phyloP scores from a whole-genome alignment of 176 grass and related monocot genomes.

The Ensete glaucum region DNA sequence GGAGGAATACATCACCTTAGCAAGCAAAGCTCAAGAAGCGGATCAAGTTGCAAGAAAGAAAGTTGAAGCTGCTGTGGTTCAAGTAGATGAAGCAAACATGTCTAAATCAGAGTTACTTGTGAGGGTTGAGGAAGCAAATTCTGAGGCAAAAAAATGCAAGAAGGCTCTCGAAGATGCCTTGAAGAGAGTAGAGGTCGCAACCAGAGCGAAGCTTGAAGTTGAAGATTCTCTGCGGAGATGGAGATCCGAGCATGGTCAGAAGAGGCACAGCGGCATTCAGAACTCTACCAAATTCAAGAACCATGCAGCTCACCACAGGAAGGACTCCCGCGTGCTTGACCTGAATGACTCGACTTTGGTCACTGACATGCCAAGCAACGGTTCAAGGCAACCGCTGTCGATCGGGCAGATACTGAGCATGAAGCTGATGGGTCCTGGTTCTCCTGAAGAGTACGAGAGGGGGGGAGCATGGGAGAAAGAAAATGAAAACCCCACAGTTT shows the following conservation, averaged over 20 bases:
- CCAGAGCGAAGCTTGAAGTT: conserved; percentile 47
- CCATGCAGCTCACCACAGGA: conserved; percentile 19
- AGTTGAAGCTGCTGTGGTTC: conserved; percentile 42
- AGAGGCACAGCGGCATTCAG: conserved; percentile 16
- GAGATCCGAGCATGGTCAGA: conserved; percentile 46
- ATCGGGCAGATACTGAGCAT: conserved; percentile 93
- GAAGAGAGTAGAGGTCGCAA: conserved; percentile 58
- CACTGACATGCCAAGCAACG: conserved; percentile 30
- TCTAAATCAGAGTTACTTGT: conserved; percentile 36
- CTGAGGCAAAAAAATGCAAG: conserved; percentile 63
- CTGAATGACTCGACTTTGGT: conserved; percentile 10
- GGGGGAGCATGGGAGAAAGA: conserved; percentile 38
- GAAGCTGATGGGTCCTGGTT: conserved; percentile 46
- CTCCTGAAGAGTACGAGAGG: conserved; percentile 38
- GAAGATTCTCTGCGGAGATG: conserved; percentile 58
- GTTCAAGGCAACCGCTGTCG: conserved; percentile 31
- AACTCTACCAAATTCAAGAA: conserved; percentile 63
- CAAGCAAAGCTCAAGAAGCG: conserved; percentile 48
- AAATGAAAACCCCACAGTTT: conserved; percentile 35
- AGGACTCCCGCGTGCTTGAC: conserved; percentile 11
- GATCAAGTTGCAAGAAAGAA: conserved; percentile 53
- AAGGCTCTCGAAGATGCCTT: conserved; percentile 59
- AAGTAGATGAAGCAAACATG: conserved; percentile 47
- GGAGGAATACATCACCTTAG: conserved; percentile 57
- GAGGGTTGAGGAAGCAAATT: conserved; percentile 49